Evolutionary conservation across 2,329 filamentous ascomycete species (phyloP).

Genomic region (Penicillium vulpinum): DNA sequence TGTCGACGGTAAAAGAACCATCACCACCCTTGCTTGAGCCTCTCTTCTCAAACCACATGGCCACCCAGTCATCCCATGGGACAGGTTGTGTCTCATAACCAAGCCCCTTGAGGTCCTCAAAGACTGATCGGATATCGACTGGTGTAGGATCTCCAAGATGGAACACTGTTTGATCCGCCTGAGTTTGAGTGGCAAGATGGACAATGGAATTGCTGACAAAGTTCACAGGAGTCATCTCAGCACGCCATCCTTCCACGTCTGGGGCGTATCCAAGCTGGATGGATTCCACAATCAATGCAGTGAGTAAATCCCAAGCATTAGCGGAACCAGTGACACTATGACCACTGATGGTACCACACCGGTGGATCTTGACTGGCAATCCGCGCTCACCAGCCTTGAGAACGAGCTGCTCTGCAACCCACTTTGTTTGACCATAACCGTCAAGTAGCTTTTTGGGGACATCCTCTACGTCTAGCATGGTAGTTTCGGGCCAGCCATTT

Average conservation of each 20-base stretch:
- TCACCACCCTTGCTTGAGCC: constrained; percentile 65
- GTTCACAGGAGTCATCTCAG: constrained; percentile 83
- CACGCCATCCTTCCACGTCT: constrained; percentile 71
- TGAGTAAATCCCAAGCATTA: constrained; percentile 76
- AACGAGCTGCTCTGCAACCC: constrained; percentile 76
- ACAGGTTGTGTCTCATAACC: constrained; percentile 70
- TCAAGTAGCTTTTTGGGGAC: constrained; percentile 69
- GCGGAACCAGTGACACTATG: constrained; percentile 73
- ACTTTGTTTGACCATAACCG: constrained; percentile 78
- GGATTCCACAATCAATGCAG: constrained; percentile 74
- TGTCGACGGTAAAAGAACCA: constrained; percentile 74
- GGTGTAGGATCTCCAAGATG: constrained; percentile 74
- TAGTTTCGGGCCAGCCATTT: constrained; percentile 69
- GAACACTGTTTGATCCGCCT: constrained; percentile 65
- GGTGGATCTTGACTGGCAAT: constrained; percentile 69
- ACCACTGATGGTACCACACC: constrained; percentile 75
- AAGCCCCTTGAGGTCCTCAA: constrained; percentile 63
- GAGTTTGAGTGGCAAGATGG: constrained; percentile 64
- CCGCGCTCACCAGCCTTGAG: constrained; percentile 68
- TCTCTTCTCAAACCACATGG: constrained; percentile 70
- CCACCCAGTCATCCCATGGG: constrained; percentile 72
- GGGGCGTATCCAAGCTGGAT: constrained; percentile 70
- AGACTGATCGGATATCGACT: constrained; percentile 65
- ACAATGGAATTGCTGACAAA: constrained; percentile 75
- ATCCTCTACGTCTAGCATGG: constrained; percentile 65